Evolutionary conservation across 179 eudicot species (phyloP), one percentile per base, ranked within the genome.

Genomic region (Amaranthus tricolor): DNA sequence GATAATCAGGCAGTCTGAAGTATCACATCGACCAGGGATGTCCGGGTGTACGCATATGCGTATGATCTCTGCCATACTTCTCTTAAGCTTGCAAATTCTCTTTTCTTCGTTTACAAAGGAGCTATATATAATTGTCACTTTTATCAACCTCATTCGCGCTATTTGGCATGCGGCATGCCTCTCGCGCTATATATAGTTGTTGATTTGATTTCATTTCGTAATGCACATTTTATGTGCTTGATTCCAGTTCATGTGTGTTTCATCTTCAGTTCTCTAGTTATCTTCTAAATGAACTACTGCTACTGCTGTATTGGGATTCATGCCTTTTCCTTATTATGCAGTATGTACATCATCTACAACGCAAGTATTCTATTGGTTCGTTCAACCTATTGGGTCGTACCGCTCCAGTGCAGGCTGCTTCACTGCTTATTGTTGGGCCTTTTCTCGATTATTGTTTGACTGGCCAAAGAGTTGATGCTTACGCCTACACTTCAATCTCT

Each of bases 321-420:
- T 51, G 19, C 44, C n/a, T 21, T 12, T 31, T 64, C 24, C 20
- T 64, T 76, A 3, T 64, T 55, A 73, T 81, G 82, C 88, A 89
- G 98, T 93, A 83, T 65, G 93, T 93, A 56, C 90, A 91, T 77
- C 85, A 74, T 74, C 93, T 91, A 66, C 98, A 93, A 72, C 82
- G 82, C 77, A 88, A 87, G 84, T 89, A 93, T 78, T 81, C 90
- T 13, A 84, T 93, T 20, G 90, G 97, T 16, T 93, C 95, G 44
- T 91, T 93, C 89, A 82, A 87, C 79, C 78, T 91, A 24, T 84
- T 93, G 78, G 95, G 91, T 44, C 90, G 89, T 72, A 93, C 97
- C 53, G 98, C 97, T 57, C 98, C 97, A n/a, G 79, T 86, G 8
- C 97, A 91, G 83, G 94, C 92, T 54, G 88, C 84, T 76, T 89